A percentile compares a stretch with the other conserved stretches of the same genome.
Conservation (phyloP, 441 rosid genomes). For the Viola pubescens region DNA sequence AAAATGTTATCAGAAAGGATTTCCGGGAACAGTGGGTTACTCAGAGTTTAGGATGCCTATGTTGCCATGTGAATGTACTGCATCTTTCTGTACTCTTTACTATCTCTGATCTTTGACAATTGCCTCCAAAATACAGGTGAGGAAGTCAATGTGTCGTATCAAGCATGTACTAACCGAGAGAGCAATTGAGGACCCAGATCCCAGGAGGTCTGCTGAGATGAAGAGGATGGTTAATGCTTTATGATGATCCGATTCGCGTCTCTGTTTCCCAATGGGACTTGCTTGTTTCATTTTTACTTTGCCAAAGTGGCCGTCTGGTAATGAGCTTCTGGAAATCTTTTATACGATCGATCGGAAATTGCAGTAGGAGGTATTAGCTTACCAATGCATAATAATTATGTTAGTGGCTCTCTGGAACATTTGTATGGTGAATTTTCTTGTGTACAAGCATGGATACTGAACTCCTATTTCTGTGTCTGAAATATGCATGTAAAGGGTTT, state of each 20-base stretch:
- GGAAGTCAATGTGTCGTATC: constrained; percentile 85
- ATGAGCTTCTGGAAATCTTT: constrained; percentile 3
- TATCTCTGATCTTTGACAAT: constrained; percentile 2
- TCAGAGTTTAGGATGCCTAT: no score
- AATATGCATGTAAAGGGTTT: no score
- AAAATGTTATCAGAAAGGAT: no score
- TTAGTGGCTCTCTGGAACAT: background rate
- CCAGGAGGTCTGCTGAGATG: constrained; percentile 85
- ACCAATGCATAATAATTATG: background rate
- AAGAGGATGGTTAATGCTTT: constrained; percentile 83
- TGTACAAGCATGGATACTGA: no score
- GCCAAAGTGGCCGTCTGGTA: background rate
- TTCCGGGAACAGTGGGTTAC: no score
- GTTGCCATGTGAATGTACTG: no score
- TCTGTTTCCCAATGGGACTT: background rate
- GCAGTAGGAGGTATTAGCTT: background rate
- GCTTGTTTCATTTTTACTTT: background rate
- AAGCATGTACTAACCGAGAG: constrained; percentile 88
- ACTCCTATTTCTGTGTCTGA: no score
- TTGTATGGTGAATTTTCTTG: background rate
- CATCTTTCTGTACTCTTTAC: no score
- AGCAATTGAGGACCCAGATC: constrained; percentile 79
- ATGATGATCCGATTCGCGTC: constrained; percentile 28
- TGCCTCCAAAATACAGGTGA: constrained; percentile 41
- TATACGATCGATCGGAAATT: background rate